Percentiles rank a stretch among this genome's conserved stretches.
phyloP scores from a whole-genome alignment of 1,284 basidiomycete species.

The Taiwanofungus camphoratus region DNA sequence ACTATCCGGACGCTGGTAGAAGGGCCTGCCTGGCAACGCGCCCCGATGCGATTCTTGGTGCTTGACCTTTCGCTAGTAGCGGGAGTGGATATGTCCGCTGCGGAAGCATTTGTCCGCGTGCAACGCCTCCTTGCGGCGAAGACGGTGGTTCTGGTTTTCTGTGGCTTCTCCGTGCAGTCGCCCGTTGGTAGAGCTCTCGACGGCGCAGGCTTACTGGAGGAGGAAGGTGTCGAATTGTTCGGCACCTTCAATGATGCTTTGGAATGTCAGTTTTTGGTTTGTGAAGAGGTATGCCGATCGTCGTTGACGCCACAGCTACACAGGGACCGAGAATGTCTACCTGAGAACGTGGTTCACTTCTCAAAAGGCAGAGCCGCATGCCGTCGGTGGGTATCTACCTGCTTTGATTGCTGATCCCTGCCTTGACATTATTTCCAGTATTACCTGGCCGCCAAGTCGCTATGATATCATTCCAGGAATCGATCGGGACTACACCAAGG shows the following conservation, averaged over 20 bases:
- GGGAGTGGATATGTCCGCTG: conserved; percentile 92
- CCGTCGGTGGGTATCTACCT: conserved; percentile 27
- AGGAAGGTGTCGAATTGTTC: conserved; percentile 80
- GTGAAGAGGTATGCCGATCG: no score
- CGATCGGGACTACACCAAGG: conserved; percentile 70
- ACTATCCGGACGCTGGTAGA: conserved; percentile 73
- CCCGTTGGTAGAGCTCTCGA: conserved; percentile 66
- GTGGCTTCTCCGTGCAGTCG: conserved; percentile 68
- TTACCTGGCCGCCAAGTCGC: conserved; percentile 53
- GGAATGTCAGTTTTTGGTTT: conserved; percentile 63
- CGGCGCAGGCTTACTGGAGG: conserved; percentile 73
- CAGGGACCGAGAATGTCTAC: conserved; percentile 89
- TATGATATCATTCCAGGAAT: conserved; percentile 46
- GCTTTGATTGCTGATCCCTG: neutral
- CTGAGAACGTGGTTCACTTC: conserved; percentile 69
- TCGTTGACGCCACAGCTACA: neutral
- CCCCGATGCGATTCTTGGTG: conserved; percentile 86
- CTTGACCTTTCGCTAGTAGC: conserved; percentile 83
- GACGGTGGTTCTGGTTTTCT: conserved; percentile 82
- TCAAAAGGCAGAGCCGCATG: conserved; percentile 47
- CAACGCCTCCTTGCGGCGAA: conserved; percentile 79
- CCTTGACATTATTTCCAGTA: conserved; percentile 30
- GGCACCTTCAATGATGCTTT: conserved; percentile 84
- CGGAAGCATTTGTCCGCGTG: conserved; percentile 91
- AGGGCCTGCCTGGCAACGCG: conserved; percentile 66